Conservation (phyloP, 2,329 filamentous ascomycete species). For the Colletotrichum sp. region DNA sequence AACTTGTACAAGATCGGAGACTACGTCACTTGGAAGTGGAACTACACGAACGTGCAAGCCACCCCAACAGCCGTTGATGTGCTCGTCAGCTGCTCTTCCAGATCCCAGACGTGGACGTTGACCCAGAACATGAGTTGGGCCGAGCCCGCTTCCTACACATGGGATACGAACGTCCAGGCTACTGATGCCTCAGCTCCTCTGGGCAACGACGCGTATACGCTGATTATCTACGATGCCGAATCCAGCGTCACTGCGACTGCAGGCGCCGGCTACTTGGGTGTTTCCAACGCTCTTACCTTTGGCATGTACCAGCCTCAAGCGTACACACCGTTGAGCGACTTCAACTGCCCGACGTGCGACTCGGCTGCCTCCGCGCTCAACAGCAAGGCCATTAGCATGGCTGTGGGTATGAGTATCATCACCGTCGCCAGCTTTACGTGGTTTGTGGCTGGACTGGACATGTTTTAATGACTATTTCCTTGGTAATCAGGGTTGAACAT, state of each 20-base stretch:
- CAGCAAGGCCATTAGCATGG: constrained; percentile 52
- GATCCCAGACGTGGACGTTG: constrained; percentile 61
- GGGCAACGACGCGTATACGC: constrained; percentile 60
- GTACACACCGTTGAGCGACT: constrained; percentile 58
- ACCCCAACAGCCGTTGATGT: constrained; percentile 66
- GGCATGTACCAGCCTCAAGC: constrained; percentile 59
- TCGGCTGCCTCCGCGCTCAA: constrained; percentile 52
- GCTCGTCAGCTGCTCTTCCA: constrained; percentile 58
- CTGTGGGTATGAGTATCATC: constrained; percentile 56
- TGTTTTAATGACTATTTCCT: constrained; percentile 27
- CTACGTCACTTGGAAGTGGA: constrained; percentile 65
- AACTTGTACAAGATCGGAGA: constrained; percentile 66
- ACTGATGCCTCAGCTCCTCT: constrained; percentile 50
- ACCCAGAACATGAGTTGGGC: constrained; percentile 66
- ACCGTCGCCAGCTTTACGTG: constrained; percentile 67
- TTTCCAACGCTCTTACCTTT: constrained; percentile 55
- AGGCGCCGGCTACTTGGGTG: constrained; percentile 59
- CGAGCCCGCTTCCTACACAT: constrained; percentile 52
- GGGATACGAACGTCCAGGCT: constrained; percentile 61
- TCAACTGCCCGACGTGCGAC: constrained; percentile 63
- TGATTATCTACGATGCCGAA: constrained; percentile 66
- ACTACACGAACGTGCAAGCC: constrained; percentile 65
- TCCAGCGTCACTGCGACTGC: constrained; percentile 52
- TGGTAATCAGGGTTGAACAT: constrained; percentile 5
- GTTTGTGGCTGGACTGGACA: constrained; percentile 54